Evolutionary conservation across 1,139 yeast genomes (phyloP), one percentile per base, ranked within the genome.

Genomic region (Meyerozyma sp.): DNA sequence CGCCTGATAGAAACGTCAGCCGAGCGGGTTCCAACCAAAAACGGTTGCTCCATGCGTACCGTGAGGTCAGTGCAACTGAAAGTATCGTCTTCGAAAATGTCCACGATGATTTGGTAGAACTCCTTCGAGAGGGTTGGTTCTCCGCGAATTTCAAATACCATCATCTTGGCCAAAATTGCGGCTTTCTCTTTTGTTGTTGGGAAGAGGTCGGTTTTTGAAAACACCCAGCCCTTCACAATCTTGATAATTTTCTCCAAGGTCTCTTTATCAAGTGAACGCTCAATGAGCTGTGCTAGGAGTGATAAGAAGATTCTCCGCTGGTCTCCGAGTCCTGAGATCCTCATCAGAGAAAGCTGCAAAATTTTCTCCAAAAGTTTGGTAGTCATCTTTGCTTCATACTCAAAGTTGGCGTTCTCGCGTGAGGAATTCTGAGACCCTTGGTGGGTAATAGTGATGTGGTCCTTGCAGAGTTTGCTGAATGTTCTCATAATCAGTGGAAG

Each of bases 151-250:
- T 93, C 98, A 58, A 89, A 91, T 0, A 88, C 88, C 78, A 91
- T 81, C 97, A 94, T 91, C 61, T 94, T 94, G 11, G 94, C 81
- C 47, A 94, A 70, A 42, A 94, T 84, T 0, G 96, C 97, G 1
- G 98, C 97, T 61, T 94, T 93, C 58, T 94, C 98, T 59, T 94
- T 94, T 5, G 88, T 84, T 0, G 98, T 90, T 2, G 98, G 98
- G 70, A 91, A 91, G 32, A 88, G 75, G 51, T 90, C 95, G 1
- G 81, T 72, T 46, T 84, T 81, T 2, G 90, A 81, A 57, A 94
- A 90, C 0, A 91, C 95, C 98, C 98, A 94, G 14, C 75, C 77
- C 55, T 91, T 79, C 1, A 93, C 93, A 49, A 91, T 82, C 36
- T 77, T 75, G 36, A 93, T 81, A 43, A 93, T 86, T 57, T 85